Conservation (phyloP, 495 filamentous ascomycete species). For the Hypomontagnella monticulosa region DNA sequence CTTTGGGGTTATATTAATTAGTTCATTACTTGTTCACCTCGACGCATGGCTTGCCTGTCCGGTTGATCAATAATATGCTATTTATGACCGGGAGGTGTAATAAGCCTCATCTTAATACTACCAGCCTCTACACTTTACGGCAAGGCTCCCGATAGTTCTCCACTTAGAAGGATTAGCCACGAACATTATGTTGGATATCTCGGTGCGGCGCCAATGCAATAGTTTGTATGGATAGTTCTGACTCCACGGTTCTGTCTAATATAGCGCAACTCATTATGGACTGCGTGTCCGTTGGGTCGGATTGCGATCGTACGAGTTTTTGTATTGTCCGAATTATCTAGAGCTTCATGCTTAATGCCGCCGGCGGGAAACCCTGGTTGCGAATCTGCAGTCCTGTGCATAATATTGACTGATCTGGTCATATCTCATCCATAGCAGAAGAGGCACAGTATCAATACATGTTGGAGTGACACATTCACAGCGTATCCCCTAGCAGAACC, state of each 20-base stretch:
- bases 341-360: constrained; percentile 13
- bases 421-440: constrained; percentile 17
- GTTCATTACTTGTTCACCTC: constrained; percentile 9
- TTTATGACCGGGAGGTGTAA: constrained; percentile 34
- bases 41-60: constrained; percentile 10
- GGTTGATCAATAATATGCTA: constrained; percentile 20
- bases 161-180: constrained; percentile 15
- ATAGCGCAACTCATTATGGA: constrained; percentile 30
- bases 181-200: background rate
- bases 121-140: constrained; percentile 16
- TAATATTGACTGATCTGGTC: constrained; percentile 21
- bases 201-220: constrained; percentile 20
- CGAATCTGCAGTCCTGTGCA: constrained; percentile 24
- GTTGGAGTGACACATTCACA: no score
- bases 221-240: constrained; percentile 18
- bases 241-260: background rate
- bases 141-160: constrained; percentile 31
- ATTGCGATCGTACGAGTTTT: constrained; percentile 27
- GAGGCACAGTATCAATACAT: no score
- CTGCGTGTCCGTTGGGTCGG: constrained; percentile 21
- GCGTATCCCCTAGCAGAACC: no score
- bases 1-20: no score
- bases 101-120: constrained; percentile 39
- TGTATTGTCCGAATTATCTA: background rate
- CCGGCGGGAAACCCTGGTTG: constrained; percentile 23